Conservation (phyloP, 495 filamentous ascomycete genomes). For the Hypoxylon rickii region DNA sequence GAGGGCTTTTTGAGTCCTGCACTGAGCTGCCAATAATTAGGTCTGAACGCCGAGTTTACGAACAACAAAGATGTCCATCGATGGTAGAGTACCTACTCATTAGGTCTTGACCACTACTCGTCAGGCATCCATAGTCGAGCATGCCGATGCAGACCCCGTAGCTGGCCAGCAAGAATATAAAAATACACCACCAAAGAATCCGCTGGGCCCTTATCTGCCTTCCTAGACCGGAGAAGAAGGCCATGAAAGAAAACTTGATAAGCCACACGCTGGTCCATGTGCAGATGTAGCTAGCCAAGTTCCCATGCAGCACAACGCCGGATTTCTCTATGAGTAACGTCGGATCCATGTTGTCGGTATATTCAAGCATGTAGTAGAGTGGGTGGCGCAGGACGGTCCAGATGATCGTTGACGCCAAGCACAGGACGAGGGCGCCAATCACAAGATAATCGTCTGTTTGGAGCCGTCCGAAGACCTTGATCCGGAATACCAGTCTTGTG, state of each 20-base stretch:
- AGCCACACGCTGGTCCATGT: not conserved
- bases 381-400: not conserved
- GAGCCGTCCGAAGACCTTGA: not conserved
- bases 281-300: not conserved
- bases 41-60: no score
- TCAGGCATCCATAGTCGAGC: not conserved
- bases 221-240: not conserved
- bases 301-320: not conserved
- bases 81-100: not conserved
- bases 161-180: not conserved
- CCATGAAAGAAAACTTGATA: not conserved
- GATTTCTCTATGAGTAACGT: not conserved
- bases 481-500: not conserved
- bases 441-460: not conserved
- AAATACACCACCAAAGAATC: not conserved
- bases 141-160: not conserved
- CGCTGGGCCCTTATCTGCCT: not conserved
- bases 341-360: not conserved
- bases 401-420: not conserved
- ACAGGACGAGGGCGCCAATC: not conserved
- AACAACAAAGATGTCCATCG: not conserved
- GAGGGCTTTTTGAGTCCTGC: not conserved
- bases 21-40: not conserved
- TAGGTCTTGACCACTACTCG: not conserved
- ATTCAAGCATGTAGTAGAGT: not conserved